Percentiles rank a stretch among this genome's conserved stretches.
Conservation (phyloP, 2,329 filamentous ascomycete genomes). For the Coniochaeta sp. region DNA sequence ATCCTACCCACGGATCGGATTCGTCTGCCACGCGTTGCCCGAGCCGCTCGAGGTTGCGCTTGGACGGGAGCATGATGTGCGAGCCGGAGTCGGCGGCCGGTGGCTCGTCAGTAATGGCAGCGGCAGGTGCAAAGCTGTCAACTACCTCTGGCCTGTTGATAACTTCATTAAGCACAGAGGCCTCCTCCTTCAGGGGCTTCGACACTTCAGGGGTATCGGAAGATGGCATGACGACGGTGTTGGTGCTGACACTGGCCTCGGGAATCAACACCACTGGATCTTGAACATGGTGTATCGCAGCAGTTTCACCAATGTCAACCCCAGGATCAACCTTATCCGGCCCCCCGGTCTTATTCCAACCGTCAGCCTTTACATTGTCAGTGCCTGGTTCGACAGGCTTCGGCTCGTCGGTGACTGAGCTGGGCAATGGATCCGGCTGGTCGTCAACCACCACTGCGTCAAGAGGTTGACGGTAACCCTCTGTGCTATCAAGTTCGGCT, state of each 20-base stretch:
- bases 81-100: background rate
- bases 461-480: background rate
- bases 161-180: background rate
- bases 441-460: background rate
- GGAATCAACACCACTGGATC: background rate
- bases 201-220: background rate
- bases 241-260: background rate
- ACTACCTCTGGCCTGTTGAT: background rate
- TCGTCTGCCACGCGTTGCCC: background rate
- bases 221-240: background rate
- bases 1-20: background rate
- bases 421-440: background rate
- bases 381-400: background rate
- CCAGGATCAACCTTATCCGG: background rate
- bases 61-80: background rate
- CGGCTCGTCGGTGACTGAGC: background rate
- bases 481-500: background rate
- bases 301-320: background rate
- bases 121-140: background rate
- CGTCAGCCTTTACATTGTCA: background rate
- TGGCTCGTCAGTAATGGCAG: background rate
- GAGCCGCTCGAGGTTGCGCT: background rate
- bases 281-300: background rate
- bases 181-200: background rate
- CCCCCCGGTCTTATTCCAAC: background rate